phyloP scores from a whole-genome alignment of 73 alveolate species.

The Symbiodinium pilosum region DNA sequence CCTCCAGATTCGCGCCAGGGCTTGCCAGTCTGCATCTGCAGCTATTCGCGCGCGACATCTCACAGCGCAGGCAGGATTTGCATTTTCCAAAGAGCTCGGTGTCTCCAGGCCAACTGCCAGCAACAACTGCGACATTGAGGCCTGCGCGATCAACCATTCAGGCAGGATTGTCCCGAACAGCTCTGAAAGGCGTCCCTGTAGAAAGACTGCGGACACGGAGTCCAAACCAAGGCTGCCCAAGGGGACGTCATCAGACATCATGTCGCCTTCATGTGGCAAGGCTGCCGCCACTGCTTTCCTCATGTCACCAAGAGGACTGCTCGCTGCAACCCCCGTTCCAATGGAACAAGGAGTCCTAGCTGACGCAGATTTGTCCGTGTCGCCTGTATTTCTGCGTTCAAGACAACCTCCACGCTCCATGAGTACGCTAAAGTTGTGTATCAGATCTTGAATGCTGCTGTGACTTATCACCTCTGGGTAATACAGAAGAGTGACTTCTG shows the following conservation, averaged over 20 bases:
- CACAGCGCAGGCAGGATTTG: no score
- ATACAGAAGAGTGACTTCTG: not conserved
- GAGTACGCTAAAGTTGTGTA: not conserved
- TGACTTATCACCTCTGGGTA: not conserved
- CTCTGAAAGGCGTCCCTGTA: constrained; percentile 64
- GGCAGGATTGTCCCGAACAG: constrained; percentile 23
- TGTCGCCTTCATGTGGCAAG: constrained; percentile 5
- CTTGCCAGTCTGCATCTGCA: constrained; percentile 23
- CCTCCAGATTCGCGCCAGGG: constrained; percentile 18
- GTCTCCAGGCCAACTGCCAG: not conserved
- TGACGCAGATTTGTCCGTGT: no score
- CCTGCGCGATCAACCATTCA: not conserved
- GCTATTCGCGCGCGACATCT: constrained; percentile 29
- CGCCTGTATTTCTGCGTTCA: not conserved
- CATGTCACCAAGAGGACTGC: not conserved
- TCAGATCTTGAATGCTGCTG: not conserved
- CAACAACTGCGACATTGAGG: not conserved
- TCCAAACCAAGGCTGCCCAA: constrained; percentile 52
- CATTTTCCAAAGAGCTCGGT: not conserved
- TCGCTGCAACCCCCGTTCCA: no score
- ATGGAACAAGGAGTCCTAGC: not conserved
- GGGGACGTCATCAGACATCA: constrained; percentile 33
- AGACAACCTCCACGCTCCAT: not conserved
- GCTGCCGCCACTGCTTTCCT: constrained; percentile 8
- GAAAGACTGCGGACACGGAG: constrained; percentile 42